phyloP scores from a whole-genome alignment of 148 eudicot genomes.

The Vaccinium corymbosum region DNA sequence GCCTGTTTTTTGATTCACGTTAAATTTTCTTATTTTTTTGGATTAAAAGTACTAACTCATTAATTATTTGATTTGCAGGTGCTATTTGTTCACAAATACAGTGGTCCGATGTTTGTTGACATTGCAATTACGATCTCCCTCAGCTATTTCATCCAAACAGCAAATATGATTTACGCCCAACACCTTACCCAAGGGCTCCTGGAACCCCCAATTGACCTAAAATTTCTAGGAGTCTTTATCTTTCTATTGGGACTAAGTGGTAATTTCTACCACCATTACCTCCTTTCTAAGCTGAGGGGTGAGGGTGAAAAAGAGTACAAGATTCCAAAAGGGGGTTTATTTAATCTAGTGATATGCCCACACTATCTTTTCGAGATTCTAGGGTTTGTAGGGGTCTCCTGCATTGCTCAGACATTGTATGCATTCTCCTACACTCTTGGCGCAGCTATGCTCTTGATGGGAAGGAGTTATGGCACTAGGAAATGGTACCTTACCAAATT shows the following conservation, averaged over 20 bases:
- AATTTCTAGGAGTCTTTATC: not conserved
- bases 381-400: slow-evolving; percentile 46
- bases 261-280: slow-evolving; percentile 25
- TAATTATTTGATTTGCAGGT: slow-evolving; percentile 10
- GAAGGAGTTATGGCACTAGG: slow-evolving; percentile 62
- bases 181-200: slow-evolving; percentile 11
- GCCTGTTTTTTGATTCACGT: not conserved
- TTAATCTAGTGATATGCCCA: slow-evolving; percentile 52
- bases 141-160: slow-evolving; percentile 1
- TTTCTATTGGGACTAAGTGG: slow-evolving; percentile 19
- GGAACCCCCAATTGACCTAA: slow-evolving; percentile 19
- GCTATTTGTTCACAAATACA: slow-evolving; percentile 26
- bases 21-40: not conserved
- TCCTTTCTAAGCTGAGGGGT: slow-evolving; percentile 18
- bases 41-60: not conserved
- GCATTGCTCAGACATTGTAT: slow-evolving; percentile 50
- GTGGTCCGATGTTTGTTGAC: slow-evolving; percentile 16
- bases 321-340: slow-evolving; percentile 61
- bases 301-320: slow-evolving; percentile 32
- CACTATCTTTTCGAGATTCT: slow-evolving; percentile 58
- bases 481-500: slow-evolving; percentile 65
- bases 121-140: not conserved
- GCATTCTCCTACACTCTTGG: slow-evolving; percentile 36
- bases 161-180: slow-evolving; percentile 21
- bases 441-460: slow-evolving; percentile 27